Evolutionary conservation across 73 alveolate species (phyloP).

Genomic region (Paramecium caudatum): DNA sequence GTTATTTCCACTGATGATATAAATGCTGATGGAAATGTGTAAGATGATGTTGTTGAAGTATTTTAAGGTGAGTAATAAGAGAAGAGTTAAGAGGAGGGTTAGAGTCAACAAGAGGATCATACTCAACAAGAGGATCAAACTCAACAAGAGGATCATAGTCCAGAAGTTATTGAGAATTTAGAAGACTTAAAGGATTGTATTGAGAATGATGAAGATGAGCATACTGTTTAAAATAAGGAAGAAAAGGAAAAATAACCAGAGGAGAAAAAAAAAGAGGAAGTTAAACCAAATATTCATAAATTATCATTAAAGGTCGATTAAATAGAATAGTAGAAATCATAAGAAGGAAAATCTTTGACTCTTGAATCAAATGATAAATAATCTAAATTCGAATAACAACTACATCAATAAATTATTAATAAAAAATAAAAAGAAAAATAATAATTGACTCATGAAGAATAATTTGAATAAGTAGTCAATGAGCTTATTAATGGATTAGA

Average conservation of each 20-base stretch:
- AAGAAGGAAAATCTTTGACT: background rate
- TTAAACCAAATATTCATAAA: too few species aligned
- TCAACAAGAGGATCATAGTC: background rate
- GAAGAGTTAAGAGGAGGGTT: background rate
- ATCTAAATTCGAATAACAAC: slow-evolving; percentile 29
- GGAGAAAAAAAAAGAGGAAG: background rate
- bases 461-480: background rate
- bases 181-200: slow-evolving; percentile 14
- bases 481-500: slow-evolving; percentile 24
- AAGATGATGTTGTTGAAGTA: slow-evolving; percentile 6
- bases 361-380: slow-evolving; percentile 10
- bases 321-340: background rate
- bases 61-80: background rate
- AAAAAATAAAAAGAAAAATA: slow-evolving; percentile 23
- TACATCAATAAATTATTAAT: slow-evolving; percentile 3
- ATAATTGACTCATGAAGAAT: slow-evolving; percentile 17
- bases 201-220: slow-evolving; percentile 7
- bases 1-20: background rate
- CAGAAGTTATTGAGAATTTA: slow-evolving; percentile 2
- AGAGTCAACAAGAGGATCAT: background rate
- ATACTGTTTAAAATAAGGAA: slow-evolving; percentile 5
- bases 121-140: background rate
- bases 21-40: background rate
- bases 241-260: background rate
- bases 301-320: too few species aligned